These are phyloP conservation scores for Solanum piurae DNA, from an alignment of 257 asterid species.

Conservation along the genomic window DNA sequence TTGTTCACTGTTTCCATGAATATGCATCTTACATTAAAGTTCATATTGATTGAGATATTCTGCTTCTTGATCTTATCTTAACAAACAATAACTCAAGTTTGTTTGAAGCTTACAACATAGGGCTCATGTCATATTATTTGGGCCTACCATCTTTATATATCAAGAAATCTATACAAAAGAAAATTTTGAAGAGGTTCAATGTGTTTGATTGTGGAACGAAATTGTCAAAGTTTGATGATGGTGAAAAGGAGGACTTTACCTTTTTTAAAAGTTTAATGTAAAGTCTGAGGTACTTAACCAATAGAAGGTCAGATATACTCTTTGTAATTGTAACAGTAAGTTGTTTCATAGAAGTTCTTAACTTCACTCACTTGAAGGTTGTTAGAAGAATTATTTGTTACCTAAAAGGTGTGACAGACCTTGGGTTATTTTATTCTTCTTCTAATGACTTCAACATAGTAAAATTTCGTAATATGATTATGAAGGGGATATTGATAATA, in stretches of 20 bases:
- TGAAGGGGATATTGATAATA: no score
- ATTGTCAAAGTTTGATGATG: not conserved
- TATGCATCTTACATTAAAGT: not conserved
- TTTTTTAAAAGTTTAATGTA: no score
- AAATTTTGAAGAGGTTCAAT: not conserved
- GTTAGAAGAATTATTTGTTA: no score
- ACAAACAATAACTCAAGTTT: not conserved
- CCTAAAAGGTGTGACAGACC: no score
- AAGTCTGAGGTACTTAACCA: not conserved
- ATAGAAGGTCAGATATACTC: no score
- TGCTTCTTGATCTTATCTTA: not conserved
- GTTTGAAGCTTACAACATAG: not conserved
- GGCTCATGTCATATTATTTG: not conserved
- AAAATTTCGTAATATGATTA: no score
- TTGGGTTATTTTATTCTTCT: no score
- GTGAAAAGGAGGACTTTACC: no score
- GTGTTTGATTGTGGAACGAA: not conserved
- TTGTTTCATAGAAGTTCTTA: no score
- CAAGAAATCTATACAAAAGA: not conserved
- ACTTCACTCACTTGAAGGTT: no score
- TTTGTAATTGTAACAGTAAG: no score
- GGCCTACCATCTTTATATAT: not conserved
- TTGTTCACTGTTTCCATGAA: not conserved
- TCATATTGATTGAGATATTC: not conserved
- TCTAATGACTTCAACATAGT: no score